Evolutionary conservation across 257 asterid genomes (phyloP), one percentile per base, ranked within the genome.

Genomic region (Thymus mandschuricus): DNA sequence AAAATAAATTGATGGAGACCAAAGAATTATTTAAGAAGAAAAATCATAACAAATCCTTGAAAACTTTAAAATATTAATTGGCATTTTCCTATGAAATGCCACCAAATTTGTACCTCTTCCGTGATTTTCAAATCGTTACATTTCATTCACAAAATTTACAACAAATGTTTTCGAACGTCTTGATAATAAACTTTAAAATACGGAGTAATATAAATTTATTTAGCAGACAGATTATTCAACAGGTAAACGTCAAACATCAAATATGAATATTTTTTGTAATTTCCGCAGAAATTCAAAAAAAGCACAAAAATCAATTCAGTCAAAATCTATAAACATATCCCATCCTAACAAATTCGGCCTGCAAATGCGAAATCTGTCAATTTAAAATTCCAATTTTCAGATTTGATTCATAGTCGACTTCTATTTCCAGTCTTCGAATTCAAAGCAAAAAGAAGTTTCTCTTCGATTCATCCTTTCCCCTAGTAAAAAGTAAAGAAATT

Each of bases 361-460:
- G 60, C 49, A 33, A 49, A 66, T 49, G 21, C 8, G 60, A 49
- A 57, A 49, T 66, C 70, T 65, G 57, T 46, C 58, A 9, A 65
- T 29, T 21, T 30, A 30, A 12, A 8, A 12, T 65, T 46, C 72
- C 51, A 68, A 38, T 54, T 52, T 54, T 27, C 30, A 40, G 63
- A 68, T 68, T 21, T 11, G 63, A 68, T 68, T 40, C 52, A 68
- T 54, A 40, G 41, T 52, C 38, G 54, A 66, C 58, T 58, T 46
- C 46, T 35, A 44, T 8, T 70, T 70, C 34, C 34, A 31, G 67
- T 33, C 59, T 30, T 46, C 45, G 56, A 64, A 75, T 74, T 49
- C 73, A 76, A 74, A 67, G 66, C 71, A 5, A 72, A 73, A 59
- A 59, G 69, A 78, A 81, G 79, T 82, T 81, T 71, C 92, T 73